phyloP scores from a whole-genome alignment of 2,329 filamentous ascomycete species.

The Thyridium curvatum region DNA sequence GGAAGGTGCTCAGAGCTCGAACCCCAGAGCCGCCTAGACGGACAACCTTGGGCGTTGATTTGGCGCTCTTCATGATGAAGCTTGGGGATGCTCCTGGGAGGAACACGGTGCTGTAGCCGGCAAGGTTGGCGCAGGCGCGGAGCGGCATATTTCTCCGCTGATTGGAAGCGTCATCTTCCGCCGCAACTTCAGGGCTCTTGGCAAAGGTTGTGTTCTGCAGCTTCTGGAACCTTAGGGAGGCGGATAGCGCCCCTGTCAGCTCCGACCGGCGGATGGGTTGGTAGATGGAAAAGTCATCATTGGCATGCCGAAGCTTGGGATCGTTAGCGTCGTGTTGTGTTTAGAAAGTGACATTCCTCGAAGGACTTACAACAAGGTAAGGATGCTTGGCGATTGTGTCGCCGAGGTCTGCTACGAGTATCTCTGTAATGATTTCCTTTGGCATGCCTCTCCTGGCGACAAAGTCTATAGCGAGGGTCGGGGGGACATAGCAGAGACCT shows the following conservation, averaged over 20 bases:
- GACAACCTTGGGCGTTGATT: conserved; percentile 70
- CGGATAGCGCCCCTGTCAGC: conserved; percentile 37
- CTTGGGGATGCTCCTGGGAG: conserved; percentile 73
- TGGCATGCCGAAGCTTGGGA: conserved; percentile 63
- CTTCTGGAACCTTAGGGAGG: conserved; percentile 70
- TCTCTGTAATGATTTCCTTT: conserved; percentile 70
- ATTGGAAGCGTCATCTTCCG: conserved; percentile 34
- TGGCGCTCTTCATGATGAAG: conserved; percentile 77
- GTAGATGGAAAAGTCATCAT: conserved; percentile 82
- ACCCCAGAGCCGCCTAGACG: conserved; percentile 63
- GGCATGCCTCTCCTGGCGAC: conserved; percentile 62
- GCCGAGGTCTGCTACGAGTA: conserved; percentile 79
- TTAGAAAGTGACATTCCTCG: background rate
- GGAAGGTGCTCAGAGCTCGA: conserved; percentile 66
- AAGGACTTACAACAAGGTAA: conserved; percentile 67
- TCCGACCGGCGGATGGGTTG: conserved; percentile 59
- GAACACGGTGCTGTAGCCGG: conserved; percentile 76
- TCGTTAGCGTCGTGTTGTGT: conserved; percentile 5
- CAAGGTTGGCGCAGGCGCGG: conserved; percentile 56
- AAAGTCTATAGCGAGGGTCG: conserved; percentile 67
- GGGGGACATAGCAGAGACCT: conserved; percentile 71
- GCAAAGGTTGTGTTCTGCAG: conserved; percentile 62
- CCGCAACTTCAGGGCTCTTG: conserved; percentile 40
- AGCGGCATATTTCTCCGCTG: conserved; percentile 42
- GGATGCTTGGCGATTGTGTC: conserved; percentile 64